A percentile compares a stretch with the other conserved stretches of the same genome.
phyloP scores from a whole-genome alignment of 805 yeast species.

The Saccharomycopsis fibuligera region DNA sequence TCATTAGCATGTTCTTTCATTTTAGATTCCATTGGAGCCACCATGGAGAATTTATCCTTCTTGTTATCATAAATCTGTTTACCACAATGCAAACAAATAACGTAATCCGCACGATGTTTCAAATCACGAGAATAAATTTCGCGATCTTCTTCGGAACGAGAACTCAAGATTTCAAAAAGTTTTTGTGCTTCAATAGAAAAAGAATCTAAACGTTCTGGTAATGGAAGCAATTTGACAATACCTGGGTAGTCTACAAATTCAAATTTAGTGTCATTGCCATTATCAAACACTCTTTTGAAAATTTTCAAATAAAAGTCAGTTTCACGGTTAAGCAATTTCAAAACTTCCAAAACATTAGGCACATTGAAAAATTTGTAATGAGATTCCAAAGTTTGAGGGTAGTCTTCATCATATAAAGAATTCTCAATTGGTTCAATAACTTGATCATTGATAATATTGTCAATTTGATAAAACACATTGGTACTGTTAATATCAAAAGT shows the following conservation, averaged over 20 bases:
- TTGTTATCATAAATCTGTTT: constrained; percentile 27
- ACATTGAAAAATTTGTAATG: constrained; percentile 12
- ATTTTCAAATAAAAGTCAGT: not conserved
- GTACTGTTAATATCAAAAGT: constrained; percentile 4
- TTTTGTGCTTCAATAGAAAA: constrained; percentile 30
- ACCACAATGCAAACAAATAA: constrained; percentile 43
- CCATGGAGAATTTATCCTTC: not conserved
- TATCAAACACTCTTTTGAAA: not conserved
- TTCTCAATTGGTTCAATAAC: constrained; percentile 13
- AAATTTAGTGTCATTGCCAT: no score
- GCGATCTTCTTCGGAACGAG: not conserved
- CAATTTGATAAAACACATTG: constrained; percentile 1
- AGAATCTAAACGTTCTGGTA: constrained; percentile 42
- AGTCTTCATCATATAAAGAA: not conserved
- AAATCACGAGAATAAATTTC: not conserved
- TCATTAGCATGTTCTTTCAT: not conserved
- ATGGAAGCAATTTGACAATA: constrained; percentile 42
- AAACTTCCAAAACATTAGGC: constrained; percentile 1
- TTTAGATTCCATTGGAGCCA: not conserved
- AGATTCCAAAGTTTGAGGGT: constrained; percentile 9
- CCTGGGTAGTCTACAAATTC: constrained; percentile 38
- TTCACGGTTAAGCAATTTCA: not conserved
- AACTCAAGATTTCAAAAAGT: not conserved
- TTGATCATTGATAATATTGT: constrained; percentile 9
- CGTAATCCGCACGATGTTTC: constrained; percentile 33